Percentiles rank a stretch among this genome's conserved stretches.
Evolutionary conservation across 768 basidiomycete species (phyloP).

Genomic region (Boletus vinaceobasis): DNA sequence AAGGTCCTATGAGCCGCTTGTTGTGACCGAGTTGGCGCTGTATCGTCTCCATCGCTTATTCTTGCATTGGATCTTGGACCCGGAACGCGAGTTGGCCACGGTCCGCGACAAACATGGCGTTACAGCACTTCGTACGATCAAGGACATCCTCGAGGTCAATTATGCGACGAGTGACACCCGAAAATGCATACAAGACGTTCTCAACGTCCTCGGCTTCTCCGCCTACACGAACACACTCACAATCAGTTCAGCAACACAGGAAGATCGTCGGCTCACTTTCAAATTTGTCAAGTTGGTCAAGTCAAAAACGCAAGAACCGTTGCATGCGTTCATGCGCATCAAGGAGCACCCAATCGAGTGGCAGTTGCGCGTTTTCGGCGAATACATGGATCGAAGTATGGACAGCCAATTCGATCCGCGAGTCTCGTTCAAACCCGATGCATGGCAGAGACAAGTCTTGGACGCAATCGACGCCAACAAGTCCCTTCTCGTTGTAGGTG

Average conservation of each 20-base stretch:
- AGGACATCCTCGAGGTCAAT: constrained; percentile 39
- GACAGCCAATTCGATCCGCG: constrained; percentile 55
- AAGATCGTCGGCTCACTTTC: constrained; percentile 41
- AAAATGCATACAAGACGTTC: constrained; percentile 37
- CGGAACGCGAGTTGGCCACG: constrained; percentile 32
- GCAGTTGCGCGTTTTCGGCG: constrained; percentile 68
- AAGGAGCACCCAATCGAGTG: constrained; percentile 56
- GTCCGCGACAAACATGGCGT: constrained; percentile 47
- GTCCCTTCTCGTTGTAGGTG: constrained; percentile 67
- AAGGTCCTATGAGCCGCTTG: constrained; percentile 38
- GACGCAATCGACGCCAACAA: constrained; percentile 56
- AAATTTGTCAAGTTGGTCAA: constrained; percentile 54
- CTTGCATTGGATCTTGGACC: constrained; percentile 49
- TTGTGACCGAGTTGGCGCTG: constrained; percentile 50
- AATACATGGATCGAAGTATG: constrained; percentile 72
- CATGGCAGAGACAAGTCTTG: constrained; percentile 66
- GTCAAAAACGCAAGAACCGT: constrained; percentile 37
- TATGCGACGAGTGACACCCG: constrained; percentile 29
- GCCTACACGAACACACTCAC: constrained; percentile 32
- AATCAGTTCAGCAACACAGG: constrained; percentile 4
- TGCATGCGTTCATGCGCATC: constrained; percentile 53
- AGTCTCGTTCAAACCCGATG: constrained; percentile 64
- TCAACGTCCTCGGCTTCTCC: constrained; percentile 48
- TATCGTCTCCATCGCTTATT: constrained; percentile 54
- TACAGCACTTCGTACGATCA: constrained; percentile 46